A percentile compares a stretch with the other conserved stretches of the same genome.
phyloP scores from a whole-genome alignment of 805 yeast species.

The Sugiyamaella chiloensis region DNA sequence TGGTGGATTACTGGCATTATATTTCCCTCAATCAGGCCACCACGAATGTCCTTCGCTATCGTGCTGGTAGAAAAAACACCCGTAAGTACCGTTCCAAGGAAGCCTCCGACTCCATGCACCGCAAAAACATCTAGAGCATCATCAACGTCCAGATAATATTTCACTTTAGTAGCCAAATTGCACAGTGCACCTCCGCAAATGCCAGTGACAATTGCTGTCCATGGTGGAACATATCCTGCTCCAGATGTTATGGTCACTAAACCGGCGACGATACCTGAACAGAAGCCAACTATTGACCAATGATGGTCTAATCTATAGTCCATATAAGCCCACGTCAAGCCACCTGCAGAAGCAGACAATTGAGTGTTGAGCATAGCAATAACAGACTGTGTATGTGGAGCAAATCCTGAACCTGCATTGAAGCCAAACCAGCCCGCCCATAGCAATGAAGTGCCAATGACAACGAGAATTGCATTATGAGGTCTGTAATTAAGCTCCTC shows the following conservation, averaged over 20 bases:
- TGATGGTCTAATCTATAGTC: slow-evolving; percentile 62
- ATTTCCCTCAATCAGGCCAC: slow-evolving; percentile 88
- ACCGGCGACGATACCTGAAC: slow-evolving; percentile 92
- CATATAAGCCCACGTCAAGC: slow-evolving; percentile 41
- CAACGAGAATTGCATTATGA: slow-evolving; percentile 63
- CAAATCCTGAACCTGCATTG: slow-evolving; percentile 64
- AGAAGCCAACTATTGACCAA: slow-evolving; percentile 91
- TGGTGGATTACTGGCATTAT: slow-evolving; percentile 84
- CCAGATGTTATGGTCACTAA: slow-evolving; percentile 95
- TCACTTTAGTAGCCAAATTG: slow-evolving; percentile 82
- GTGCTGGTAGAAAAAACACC: slow-evolving; percentile 85
- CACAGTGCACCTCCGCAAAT: slow-evolving; percentile 68
- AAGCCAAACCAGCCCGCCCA: slow-evolving; percentile 80
- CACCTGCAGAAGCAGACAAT: slow-evolving; percentile 49
- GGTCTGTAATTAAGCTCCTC: slow-evolving; percentile 61
- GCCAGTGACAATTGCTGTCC: slow-evolving; percentile 76
- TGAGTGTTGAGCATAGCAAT: slow-evolving; percentile 49
- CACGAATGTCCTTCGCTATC: slow-evolving; percentile 54
- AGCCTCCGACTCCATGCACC: slow-evolving; percentile 87
- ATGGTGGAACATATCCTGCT: slow-evolving; percentile 89
- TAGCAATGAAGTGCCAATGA: slow-evolving; percentile 63
- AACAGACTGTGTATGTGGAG: slow-evolving; percentile 35
- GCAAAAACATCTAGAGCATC: slow-evolving; percentile 96
- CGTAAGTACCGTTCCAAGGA: slow-evolving; percentile 74
- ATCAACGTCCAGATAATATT: slow-evolving; percentile 69